A percentile compares a stretch with the other conserved stretches of the same genome.
Conservation (phyloP, 257 asterid genomes). For the Galeopsis tetrahit region DNA sequence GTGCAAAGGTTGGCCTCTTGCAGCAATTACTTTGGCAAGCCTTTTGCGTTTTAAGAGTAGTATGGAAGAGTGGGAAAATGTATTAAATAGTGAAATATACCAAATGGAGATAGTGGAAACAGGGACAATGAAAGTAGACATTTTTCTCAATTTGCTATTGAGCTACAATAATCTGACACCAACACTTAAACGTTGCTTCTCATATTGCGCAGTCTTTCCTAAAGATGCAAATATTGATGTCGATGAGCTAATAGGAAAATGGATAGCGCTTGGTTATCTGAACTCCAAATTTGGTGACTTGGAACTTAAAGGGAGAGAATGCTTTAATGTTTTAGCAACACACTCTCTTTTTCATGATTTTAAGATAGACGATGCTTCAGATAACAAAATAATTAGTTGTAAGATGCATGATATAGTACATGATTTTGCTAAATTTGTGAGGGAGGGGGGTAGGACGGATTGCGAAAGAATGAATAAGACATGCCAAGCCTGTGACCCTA, state of each 20-base stretch:
- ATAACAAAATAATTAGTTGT: not conserved
- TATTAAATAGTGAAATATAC: constrained; percentile 41
- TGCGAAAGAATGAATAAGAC: too few relatives aligned
- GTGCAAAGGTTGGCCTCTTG: constrained; percentile 54
- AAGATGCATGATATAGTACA: constrained; percentile 32
- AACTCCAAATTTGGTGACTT: not conserved
- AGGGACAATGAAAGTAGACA: constrained; percentile 1
- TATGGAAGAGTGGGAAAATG: constrained; percentile 45
- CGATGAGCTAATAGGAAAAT: constrained; percentile 38
- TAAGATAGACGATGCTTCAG: not conserved
- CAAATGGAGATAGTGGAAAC: constrained; percentile 29
- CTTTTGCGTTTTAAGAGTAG: constrained; percentile 36
- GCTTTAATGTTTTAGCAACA: constrained; percentile 18
- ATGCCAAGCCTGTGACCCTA: not conserved
- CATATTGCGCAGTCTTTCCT: constrained; percentile 52
- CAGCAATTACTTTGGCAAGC: constrained; percentile 44
- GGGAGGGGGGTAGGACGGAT: not conserved
- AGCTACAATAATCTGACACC: constrained; percentile 42
- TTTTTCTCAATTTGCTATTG: constrained; percentile 31
- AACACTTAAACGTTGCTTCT: constrained; percentile 43
- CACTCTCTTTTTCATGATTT: constrained; percentile 29
- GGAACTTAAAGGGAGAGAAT: constrained; percentile 39
- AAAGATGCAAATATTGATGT: constrained; percentile 46
- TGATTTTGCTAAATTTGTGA: constrained; percentile 21
- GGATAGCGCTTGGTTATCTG: constrained; percentile 49